phyloP scores from a whole-genome alignment of 371 early-diverging fungal genomes.

The Lichtheimia corymbifera region DNA sequence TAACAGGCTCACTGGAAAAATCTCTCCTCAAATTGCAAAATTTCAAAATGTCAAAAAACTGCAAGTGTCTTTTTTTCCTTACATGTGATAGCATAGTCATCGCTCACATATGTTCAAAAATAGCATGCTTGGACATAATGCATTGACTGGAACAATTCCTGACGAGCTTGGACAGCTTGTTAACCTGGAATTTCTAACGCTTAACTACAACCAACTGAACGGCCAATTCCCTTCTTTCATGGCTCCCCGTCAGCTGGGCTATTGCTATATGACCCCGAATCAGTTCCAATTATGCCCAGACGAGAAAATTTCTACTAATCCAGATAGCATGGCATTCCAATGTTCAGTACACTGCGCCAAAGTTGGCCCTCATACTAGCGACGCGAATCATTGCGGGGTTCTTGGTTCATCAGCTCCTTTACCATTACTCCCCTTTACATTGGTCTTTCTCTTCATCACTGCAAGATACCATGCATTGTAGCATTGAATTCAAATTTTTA shows the following conservation, averaged over 20 bases:
- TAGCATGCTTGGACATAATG: constrained; percentile 53
- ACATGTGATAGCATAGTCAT: no score
- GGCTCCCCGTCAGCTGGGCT: constrained; percentile 45
- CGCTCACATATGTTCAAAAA: no score
- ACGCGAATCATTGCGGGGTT: no score
- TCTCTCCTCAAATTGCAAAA: constrained; percentile 47
- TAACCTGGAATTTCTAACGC: constrained; percentile 38
- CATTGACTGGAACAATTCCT: constrained; percentile 44
- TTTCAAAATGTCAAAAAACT: constrained; percentile 39
- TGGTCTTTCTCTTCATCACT: no score
- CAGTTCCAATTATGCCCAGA: constrained; percentile 55
- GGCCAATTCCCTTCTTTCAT: constrained; percentile 48
- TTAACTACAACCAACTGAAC: constrained; percentile 54
- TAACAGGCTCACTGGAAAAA: constrained; percentile 49
- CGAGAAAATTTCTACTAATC: constrained; percentile 33
- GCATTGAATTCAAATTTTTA: no score
- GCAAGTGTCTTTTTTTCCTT: constrained; percentile 24
- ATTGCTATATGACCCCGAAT: constrained; percentile 55
- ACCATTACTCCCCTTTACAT: no score
- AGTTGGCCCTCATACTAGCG: no score
- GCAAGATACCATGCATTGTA: no score
- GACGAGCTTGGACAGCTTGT: constrained; percentile 40
- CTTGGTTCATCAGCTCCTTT: no score
- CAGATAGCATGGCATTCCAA: constrained; percentile 52
- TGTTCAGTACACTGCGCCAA: constrained; percentile 20